phyloP scores from a whole-genome alignment of 2,329 filamentous ascomycete genomes.

The Massarina eburnea region DNA sequence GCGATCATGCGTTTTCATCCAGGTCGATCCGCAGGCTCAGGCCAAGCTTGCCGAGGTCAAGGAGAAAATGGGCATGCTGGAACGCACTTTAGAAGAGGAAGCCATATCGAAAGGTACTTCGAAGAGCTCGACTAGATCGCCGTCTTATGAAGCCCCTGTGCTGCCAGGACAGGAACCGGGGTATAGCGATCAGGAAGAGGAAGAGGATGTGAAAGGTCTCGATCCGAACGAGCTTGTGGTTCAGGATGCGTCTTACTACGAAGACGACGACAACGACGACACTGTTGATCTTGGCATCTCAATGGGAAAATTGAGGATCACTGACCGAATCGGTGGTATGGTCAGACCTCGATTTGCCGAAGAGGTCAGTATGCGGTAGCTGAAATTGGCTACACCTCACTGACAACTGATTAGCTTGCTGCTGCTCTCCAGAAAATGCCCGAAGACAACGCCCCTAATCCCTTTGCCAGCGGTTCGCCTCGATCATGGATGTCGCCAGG shows the following conservation, averaged over 20 bases:
- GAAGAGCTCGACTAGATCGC: slow-evolving; percentile 4
- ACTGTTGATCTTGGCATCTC: slow-evolving; percentile 71
- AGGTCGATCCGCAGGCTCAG: slow-evolving; percentile 69
- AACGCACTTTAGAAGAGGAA: slow-evolving; percentile 69
- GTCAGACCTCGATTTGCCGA: slow-evolving; percentile 70
- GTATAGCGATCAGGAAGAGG: slow-evolving; percentile 58
- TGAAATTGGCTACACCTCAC: not conserved
- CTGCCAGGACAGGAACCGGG: slow-evolving; percentile 47
- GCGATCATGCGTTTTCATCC: slow-evolving; percentile 64
- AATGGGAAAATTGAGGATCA: slow-evolving; percentile 71
- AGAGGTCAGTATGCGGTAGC: slow-evolving; percentile 55
- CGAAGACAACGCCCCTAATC: slow-evolving; percentile 7
- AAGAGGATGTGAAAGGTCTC: slow-evolving; percentile 59
- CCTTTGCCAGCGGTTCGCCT: slow-evolving; percentile 16
- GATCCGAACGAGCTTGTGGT: slow-evolving; percentile 65
- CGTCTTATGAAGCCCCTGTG: slow-evolving; percentile 5
- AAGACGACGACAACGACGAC: slow-evolving; percentile 67
- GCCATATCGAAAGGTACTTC: slow-evolving; percentile 53
- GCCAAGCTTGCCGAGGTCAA: slow-evolving; percentile 74
- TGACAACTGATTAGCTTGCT: slow-evolving; percentile 27
- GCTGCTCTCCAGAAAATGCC: slow-evolving; percentile 35
- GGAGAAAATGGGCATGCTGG: slow-evolving; percentile 73
- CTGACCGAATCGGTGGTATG: slow-evolving; percentile 72
- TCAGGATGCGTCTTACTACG: slow-evolving; percentile 69
- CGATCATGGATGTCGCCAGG: slow-evolving; percentile 63